These are phyloP conservation scores for Cordyceps cicadae DNA, from an alignment of 2,329 filamentous ascomycete genomes.

Conservation along the genomic window DNA sequence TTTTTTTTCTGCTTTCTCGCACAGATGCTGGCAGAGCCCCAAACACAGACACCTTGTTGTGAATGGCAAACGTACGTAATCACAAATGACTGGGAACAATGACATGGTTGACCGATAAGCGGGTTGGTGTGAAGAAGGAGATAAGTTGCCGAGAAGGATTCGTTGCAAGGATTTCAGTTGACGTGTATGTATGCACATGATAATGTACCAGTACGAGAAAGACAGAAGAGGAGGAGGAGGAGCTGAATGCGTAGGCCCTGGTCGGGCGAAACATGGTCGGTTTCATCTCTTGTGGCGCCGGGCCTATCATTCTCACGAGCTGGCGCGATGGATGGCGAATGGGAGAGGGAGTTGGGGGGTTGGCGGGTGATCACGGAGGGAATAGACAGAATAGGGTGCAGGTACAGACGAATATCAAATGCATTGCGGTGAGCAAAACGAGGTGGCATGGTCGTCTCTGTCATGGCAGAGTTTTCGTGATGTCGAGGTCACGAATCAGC, in stretches of 20 bases:
- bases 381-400: background rate
- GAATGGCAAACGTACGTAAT: background rate
- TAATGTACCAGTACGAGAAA: too few relatives aligned
- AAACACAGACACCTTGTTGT: too few relatives aligned
- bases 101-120: background rate
- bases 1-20: background rate
- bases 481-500: background rate
- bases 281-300: constrained; percentile 18
- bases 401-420: background rate
- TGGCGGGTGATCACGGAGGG: too few relatives aligned
- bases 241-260: constrained; percentile 2
- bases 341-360: too few relatives aligned
- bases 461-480: background rate
- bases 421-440: background rate
- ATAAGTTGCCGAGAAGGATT: too few relatives aligned
- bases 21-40: background rate
- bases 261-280: constrained; percentile 19
- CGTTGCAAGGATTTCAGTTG: too few relatives aligned
- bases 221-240: too few relatives aligned
- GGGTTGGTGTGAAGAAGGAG: background rate
- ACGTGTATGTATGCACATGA: too few relatives aligned
- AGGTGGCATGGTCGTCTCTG: background rate
- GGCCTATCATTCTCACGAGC: constrained; percentile 16
- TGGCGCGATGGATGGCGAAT: background rate
- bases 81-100: background rate